Percentiles rank a stretch among this genome's conserved stretches.
These are phyloP conservation scores for Wallacemonas sp. DNA, from an alignment of 208 protist species.

Conservation along the genomic window DNA sequence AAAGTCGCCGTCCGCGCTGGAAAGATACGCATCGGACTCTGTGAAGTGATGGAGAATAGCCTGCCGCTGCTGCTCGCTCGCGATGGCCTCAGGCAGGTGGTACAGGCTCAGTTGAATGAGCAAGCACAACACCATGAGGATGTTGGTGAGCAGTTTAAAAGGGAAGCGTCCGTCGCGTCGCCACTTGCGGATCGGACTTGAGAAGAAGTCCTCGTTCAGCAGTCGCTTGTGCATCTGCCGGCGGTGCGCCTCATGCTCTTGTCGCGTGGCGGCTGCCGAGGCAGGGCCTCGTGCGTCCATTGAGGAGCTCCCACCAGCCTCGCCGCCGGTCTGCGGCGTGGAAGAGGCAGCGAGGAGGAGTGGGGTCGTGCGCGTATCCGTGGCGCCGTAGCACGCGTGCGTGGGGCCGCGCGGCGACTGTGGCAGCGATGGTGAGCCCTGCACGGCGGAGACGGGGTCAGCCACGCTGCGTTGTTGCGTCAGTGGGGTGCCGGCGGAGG, in stretches of 20 bases:
- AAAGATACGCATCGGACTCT: constrained; percentile 26
- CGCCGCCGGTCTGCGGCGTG: too few relatives aligned
- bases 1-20: constrained; percentile 51
- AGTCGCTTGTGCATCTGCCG: constrained; percentile 13
- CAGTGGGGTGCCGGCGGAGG: too few relatives aligned
- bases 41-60: constrained; percentile 47
- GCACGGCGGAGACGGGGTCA: too few relatives aligned
- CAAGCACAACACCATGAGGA: constrained; percentile 34
- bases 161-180: constrained; percentile 34
- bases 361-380: not conserved
- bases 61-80: constrained; percentile 39
- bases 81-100: constrained; percentile 31
- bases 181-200: constrained; percentile 34
- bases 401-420: not conserved
- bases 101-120: constrained; percentile 31
- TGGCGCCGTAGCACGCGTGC: not conserved
- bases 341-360: too few relatives aligned
- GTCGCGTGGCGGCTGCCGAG: too few relatives aligned
- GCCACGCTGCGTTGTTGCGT: not conserved
- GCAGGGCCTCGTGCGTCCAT: too few relatives aligned
- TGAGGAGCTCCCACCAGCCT: too few relatives aligned
- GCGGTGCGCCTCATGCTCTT: not conserved
- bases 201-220: constrained; percentile 42
- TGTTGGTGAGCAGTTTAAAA: constrained; percentile 38
- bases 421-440: too few relatives aligned